Base-by-base conservation (phyloP, 2,329 filamentous ascomycete species). In the Kalaharituber pfeilii region DNA sequence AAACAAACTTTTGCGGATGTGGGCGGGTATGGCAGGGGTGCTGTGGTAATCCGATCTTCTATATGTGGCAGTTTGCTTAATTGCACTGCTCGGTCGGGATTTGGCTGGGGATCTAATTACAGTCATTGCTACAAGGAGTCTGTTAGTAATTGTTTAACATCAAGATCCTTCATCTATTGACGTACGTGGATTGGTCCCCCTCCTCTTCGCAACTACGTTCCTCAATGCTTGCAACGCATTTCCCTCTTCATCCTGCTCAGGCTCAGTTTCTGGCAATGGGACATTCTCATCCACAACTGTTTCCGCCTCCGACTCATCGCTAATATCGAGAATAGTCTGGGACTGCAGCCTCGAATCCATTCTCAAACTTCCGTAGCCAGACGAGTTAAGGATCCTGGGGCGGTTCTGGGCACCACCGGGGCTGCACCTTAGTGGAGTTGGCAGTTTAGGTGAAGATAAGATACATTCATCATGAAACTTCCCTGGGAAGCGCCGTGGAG, bases 251-350 rank as follows among this genome's bases (percentile, higher is more conserved):
- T 50, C 20, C 26, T 50, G 22, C 5, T 55, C 28, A 6, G 3
- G 22, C 5, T 28, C 28, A 15, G 2, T 9, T n/a, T 30, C 28
- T 28, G 28, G 24, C 13, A 13, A 15, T 22, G 44, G 44, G n/a
- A 33, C 52, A 33, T 57, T 53, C 29, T 54, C 59, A 44, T 61
- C 56, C 6, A 61, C 58, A 15, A 61, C 59, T 13, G 59, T 61
- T 49, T 61, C 59, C 24, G 59, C 59, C 36, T 61, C 59, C 9
- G 59, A 61, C 20, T 56, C 59, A 42, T 61, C 59, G 22, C 58
- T 59, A 18, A 57, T 58, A 13, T 57, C 44, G 13, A 47, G 25
- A 18, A 47, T 4, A 13, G 42, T 20, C 18, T 25, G 42, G 5
- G n/a, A 2, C n/a, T 47, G 42, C 24, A 47, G 42, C 42, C 42